phyloP scores from a whole-genome alignment of 768 basidiomycete species.

The Auricularia sp. region DNA sequence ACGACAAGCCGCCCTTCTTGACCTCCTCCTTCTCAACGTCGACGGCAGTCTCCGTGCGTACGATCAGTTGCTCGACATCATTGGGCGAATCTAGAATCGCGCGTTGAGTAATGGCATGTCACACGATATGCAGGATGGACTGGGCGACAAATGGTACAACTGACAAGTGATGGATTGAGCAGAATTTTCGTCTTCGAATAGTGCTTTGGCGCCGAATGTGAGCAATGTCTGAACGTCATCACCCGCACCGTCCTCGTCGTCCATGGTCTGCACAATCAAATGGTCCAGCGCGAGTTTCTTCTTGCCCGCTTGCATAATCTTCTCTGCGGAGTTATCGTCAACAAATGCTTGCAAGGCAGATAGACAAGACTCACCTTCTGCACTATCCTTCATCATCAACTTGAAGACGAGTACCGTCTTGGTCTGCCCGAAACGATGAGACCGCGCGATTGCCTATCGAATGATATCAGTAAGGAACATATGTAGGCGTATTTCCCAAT shows the following conservation, averaged over 20 bases:
- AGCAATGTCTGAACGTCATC: slow-evolving; percentile 85
- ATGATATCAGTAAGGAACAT: background rate
- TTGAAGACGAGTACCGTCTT: slow-evolving; percentile 95
- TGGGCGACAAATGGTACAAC: slow-evolving; percentile 13
- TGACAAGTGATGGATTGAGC: slow-evolving; percentile 62
- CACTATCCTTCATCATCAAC: slow-evolving; percentile 88
- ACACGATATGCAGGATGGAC: background rate
- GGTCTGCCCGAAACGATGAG: slow-evolving; percentile 90
- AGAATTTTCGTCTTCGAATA: slow-evolving; percentile 61
- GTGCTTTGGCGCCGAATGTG: slow-evolving; percentile 75
- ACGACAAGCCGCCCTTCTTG: slow-evolving; percentile 48
- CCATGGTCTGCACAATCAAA: slow-evolving; percentile 93
- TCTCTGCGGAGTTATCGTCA: slow-evolving; percentile 41
- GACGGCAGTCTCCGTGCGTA: slow-evolving; percentile 69
- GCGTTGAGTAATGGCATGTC: no score
- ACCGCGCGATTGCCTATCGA: slow-evolving; percentile 82
- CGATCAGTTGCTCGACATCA: slow-evolving; percentile 79
- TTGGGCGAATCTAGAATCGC: slow-evolving; percentile 52
- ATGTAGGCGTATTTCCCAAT: no score
- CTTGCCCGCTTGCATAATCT: slow-evolving; percentile 87
- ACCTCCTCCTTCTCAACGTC: slow-evolving; percentile 40
- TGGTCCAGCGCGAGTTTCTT: slow-evolving; percentile 92
- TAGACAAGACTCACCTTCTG: slow-evolving; percentile 49
- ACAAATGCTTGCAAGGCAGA: no score
- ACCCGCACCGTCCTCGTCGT: slow-evolving; percentile 62